phyloP scores from a whole-genome alignment of 306 rosid genomes.

The Trifolium dubium region DNA sequence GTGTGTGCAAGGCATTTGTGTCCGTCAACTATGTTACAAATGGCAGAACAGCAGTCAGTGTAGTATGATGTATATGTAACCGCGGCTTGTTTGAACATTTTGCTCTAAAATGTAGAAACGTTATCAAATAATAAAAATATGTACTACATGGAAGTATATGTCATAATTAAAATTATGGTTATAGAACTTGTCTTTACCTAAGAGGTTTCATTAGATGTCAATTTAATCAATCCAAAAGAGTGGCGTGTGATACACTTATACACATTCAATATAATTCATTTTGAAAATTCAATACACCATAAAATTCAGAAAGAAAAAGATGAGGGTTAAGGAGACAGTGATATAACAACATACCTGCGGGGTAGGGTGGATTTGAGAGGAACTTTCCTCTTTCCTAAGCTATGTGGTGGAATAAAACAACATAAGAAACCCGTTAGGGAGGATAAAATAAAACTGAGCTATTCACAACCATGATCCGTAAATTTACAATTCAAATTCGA shows the following conservation, averaged over 20 bases:
- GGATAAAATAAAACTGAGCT: too few relatives aligned
- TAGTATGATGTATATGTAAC: neutral
- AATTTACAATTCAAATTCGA: too few relatives aligned
- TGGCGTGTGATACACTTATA: neutral
- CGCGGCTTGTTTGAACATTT: neutral
- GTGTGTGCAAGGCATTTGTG: neutral
- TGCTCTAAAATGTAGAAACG: conserved; percentile 16
- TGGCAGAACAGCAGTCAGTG: neutral
- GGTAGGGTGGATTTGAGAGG: conserved; percentile 2
- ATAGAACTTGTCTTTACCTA: neutral
- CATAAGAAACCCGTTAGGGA: neutral
- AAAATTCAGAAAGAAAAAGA: neutral
- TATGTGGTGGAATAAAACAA: neutral
- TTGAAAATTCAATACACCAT: conserved; percentile 9
- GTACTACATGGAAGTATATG: neutral
- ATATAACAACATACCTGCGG: neutral
- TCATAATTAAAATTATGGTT: conserved; percentile 3
- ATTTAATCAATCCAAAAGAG: neutral
- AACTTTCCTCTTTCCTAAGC: neutral
- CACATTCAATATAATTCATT: neutral
- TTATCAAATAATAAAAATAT: conserved; percentile 6
- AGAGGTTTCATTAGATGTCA: conserved; percentile 10
- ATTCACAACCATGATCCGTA: too few relatives aligned
- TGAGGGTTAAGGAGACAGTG: neutral
- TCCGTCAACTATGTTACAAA: neutral